Percentiles rank a stretch among this genome's conserved stretches.
These are phyloP conservation scores for Meredithiella fracta DNA, from an alignment of 2,329 filamentous ascomycete species.

Conservation along the genomic window DNA sequence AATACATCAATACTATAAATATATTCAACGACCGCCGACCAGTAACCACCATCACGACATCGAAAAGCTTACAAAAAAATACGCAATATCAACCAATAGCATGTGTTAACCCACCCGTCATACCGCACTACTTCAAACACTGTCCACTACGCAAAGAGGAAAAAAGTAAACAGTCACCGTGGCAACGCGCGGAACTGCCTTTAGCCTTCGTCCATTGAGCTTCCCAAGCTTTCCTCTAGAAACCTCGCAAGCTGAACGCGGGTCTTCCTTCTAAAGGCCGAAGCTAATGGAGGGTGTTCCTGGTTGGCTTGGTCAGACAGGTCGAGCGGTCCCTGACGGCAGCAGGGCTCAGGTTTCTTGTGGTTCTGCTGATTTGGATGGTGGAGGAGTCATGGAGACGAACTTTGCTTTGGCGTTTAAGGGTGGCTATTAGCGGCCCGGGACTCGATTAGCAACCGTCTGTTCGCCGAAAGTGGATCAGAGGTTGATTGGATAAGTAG, in stretches of 20 bases:
- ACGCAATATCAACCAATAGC: background rate
- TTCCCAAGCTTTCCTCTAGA: background rate
- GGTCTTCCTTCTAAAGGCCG: background rate
- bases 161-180: conserved; percentile 9
- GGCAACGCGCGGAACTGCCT: conserved; percentile 4
- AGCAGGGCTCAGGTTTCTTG: too few relatives aligned
- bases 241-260: conserved; percentile 3
- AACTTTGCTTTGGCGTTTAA: too few relatives aligned
- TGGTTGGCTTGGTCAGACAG: too few relatives aligned
- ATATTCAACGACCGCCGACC: too few relatives aligned
- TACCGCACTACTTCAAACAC: background rate
- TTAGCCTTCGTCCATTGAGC: conserved; percentile 6
- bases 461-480: background rate
- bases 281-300: too few relatives aligned
- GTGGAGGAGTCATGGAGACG: too few relatives aligned
- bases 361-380: too few relatives aligned
- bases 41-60: too few relatives aligned
- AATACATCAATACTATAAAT: background rate
- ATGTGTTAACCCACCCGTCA: background rate
- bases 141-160: background rate
- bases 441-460: background rate
- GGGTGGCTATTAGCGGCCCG: too few relatives aligned
- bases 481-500: background rate
- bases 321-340: too few relatives aligned
- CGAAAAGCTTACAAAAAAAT: too few relatives aligned